Percentiles rank a stretch among this genome's conserved stretches.
Evolutionary conservation across 148 eudicot species (phyloP).

Genomic region (Talinum fruticosum): DNA sequence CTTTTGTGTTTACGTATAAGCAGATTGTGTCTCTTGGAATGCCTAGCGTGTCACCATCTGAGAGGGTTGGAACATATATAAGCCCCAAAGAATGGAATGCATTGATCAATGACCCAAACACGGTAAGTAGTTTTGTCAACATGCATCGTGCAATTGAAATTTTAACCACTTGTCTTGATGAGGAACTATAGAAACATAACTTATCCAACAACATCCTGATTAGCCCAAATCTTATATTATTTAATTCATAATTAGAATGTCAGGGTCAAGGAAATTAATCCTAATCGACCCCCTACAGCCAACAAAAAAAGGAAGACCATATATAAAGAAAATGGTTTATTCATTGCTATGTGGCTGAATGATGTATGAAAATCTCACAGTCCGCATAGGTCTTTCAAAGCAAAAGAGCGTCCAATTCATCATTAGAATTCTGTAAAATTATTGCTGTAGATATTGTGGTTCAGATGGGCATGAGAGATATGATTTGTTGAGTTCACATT

Average conservation of each 20-base stretch:
- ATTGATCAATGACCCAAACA: conserved; percentile 77
- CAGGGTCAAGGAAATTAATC: neutral
- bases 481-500: neutral
- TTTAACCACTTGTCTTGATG: neutral
- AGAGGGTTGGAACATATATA: conserved; percentile 86
- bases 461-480: conserved; percentile 4
- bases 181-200: neutral
- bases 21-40: conserved; percentile 97
- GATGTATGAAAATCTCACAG: no score
- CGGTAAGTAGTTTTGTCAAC: conserved; percentile 44
- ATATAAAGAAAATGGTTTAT: neutral
- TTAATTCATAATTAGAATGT: neutral
- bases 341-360: neutral
- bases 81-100: conserved; percentile 82
- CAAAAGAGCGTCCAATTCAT: neutral
- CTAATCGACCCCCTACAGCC: neutral
- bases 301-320: neutral
- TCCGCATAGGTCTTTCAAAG: neutral
- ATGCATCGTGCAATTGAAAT: neutral
- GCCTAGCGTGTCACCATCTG: conserved; percentile 83
- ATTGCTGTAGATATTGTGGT: neutral
- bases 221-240: neutral
- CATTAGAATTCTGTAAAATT: neutral
- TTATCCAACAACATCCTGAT: neutral
- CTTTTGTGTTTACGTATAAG: conserved; percentile 8